Percentiles rank a stretch among this genome's conserved stretches.
Evolutionary conservation across 495 filamentous ascomycete genomes (phyloP).

Genomic region (Neurospora discreta): DNA sequence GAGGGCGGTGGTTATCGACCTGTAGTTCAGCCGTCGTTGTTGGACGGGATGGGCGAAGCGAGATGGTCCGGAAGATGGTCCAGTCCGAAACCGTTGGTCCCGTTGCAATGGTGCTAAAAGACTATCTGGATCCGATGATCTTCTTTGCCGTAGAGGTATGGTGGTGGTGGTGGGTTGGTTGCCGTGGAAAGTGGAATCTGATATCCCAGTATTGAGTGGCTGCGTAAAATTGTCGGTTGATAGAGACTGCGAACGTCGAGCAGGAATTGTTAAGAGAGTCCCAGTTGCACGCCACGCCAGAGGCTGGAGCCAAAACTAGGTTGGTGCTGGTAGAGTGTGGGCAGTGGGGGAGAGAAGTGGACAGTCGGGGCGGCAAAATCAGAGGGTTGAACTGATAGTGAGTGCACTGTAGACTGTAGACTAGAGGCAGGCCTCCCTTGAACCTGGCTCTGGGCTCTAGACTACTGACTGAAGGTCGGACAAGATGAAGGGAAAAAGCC

Average conservation of each 20-base stretch:
- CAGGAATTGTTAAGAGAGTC: neutral
- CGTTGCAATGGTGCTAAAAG: neutral
- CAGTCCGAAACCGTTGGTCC: neutral
- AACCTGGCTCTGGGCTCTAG: neutral
- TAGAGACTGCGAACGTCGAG: neutral
- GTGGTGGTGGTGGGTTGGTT: neutral
- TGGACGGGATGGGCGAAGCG: neutral
- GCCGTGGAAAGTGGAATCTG: neutral
- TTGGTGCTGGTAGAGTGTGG: neutral
- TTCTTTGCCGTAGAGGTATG: neutral
- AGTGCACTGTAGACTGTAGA: constrained; percentile 21
- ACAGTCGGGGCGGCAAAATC: constrained; percentile 12
- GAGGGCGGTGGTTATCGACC: neutral
- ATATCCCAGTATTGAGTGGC: neutral
- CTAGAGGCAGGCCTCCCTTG: neutral
- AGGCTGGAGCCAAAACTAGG: neutral
- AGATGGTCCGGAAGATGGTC: neutral
- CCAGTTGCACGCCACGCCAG: neutral
- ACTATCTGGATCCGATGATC: neutral
- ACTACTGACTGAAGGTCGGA: neutral
- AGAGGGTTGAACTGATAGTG: constrained; percentile 6
- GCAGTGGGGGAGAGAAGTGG: constrained; percentile 5
- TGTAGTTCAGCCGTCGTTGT: constrained; percentile 9
- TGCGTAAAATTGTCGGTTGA: neutral
- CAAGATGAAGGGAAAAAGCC: neutral